Conservation (phyloP, 495 filamentous ascomycete species). For the Hypoxylon crocopeplum region DNA sequence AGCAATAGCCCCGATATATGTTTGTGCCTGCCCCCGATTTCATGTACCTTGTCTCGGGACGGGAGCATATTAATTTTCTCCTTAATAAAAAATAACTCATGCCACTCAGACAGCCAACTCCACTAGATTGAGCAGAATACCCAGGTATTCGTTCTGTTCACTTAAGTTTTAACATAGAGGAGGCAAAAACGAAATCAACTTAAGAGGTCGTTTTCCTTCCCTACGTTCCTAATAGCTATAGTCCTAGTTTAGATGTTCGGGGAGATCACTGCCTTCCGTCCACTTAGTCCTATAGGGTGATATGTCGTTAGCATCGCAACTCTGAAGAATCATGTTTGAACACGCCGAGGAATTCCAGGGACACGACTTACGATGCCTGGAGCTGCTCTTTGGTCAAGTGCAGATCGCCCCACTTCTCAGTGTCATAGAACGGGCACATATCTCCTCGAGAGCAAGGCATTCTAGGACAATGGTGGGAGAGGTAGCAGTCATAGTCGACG, state of each 20-base stretch:
- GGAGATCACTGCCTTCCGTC: conserved; percentile 37
- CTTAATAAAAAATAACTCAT: not conserved
- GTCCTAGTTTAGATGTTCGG: conserved; percentile 25
- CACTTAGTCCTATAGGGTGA: conserved; percentile 30
- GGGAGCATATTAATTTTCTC: no score
- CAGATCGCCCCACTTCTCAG: conserved; percentile 39
- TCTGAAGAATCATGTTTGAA: no score
- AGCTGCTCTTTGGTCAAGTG: conserved; percentile 41
- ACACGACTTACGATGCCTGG: conserved; percentile 32
- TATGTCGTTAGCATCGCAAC: conserved; percentile 6
- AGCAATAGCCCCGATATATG: no score
- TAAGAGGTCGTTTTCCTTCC: conserved; percentile 19
- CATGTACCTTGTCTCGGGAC: not conserved
- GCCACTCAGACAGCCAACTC: not conserved
- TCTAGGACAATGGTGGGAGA: conserved; percentile 43
- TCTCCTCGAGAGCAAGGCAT: conserved; percentile 33
- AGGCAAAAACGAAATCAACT: conserved; percentile 12
- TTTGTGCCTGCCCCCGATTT: not conserved
- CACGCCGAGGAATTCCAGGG: not conserved
- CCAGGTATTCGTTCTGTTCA: no score
- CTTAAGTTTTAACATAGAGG: conserved; percentile 20
- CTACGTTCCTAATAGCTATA: not conserved
- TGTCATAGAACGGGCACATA: conserved; percentile 36
- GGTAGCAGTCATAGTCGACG: conserved; percentile 42
- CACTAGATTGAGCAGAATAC: not conserved